Conservation (phyloP, 1,284 basidiomycete species). For the Sparassis latifolia region DNA sequence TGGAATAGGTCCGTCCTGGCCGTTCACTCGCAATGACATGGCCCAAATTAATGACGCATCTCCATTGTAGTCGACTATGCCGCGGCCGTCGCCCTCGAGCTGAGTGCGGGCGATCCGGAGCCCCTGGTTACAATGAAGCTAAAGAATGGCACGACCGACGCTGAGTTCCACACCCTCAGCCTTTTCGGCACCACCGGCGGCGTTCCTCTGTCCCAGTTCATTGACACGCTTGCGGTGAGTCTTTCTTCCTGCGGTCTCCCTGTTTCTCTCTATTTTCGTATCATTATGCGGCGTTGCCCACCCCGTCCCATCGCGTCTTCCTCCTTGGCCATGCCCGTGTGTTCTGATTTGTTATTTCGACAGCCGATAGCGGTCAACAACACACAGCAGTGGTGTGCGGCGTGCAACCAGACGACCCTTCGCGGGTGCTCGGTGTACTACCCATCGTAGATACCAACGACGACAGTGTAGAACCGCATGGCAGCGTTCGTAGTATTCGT, state of each 20-base stretch:
- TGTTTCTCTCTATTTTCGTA: too few relatives aligned
- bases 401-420: conserved; percentile 47
- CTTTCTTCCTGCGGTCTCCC: background rate
- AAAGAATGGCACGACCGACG: conserved; percentile 44
- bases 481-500: too few relatives aligned
- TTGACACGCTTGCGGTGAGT: conserved; percentile 31
- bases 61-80: conserved; percentile 37
- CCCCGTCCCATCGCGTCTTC: too few relatives aligned
- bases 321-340: too few relatives aligned
- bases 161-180: conserved; percentile 20
- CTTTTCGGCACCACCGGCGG: conserved; percentile 29
- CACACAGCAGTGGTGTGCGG: conserved; percentile 51
- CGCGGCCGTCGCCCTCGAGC: conserved; percentile 34
- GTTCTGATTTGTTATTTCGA: too few relatives aligned
- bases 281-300: too few relatives aligned
- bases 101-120: conserved; percentile 20
- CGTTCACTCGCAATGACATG: too few relatives aligned
- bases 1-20: conserved; percentile 25
- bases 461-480: too few relatives aligned
- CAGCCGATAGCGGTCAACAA: conserved; percentile 46
- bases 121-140: conserved; percentile 52
- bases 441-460: too few relatives aligned
- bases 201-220: conserved; percentile 51
- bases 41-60: too few relatives aligned
- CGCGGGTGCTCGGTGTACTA: conserved; percentile 41